phyloP scores from a whole-genome alignment of 345 rosid species.

The Syzygium grande region DNA sequence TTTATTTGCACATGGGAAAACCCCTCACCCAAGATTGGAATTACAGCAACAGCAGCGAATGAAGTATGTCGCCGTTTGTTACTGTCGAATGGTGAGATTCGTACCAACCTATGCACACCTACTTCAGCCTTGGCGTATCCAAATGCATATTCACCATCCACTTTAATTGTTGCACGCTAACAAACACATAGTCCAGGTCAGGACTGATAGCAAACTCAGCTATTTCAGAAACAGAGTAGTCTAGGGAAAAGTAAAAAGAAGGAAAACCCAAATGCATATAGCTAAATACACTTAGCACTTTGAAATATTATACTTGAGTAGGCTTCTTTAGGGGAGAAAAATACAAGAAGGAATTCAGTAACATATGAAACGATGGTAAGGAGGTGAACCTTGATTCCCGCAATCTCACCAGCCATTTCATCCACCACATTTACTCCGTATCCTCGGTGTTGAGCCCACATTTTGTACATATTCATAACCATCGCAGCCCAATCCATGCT shows the following conservation, averaged over 20 bases:
- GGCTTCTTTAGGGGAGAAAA: neutral
- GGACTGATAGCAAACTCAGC: neutral
- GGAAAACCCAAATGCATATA: neutral
- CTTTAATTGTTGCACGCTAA: slow-evolving; percentile 93
- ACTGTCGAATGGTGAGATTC: slow-evolving; percentile 91
- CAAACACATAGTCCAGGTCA: slow-evolving; percentile 5
- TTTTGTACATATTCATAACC: slow-evolving; percentile 90
- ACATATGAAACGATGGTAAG: slow-evolving; percentile 4
- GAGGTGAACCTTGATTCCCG: slow-evolving; percentile 84
- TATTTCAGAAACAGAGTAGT: neutral
- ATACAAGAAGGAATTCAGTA: neutral
- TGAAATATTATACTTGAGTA: neutral
- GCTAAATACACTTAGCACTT: neutral
- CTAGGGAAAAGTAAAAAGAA: neutral
- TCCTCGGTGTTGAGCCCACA: slow-evolving; percentile 71
- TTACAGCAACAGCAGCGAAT: slow-evolving; percentile 98
- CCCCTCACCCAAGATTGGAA: slow-evolving; percentile 76
- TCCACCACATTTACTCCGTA: slow-evolving; percentile 61
- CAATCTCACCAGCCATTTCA: slow-evolving; percentile 86
- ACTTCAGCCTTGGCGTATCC: slow-evolving; percentile 98
- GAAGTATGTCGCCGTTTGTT: slow-evolving; percentile 90
- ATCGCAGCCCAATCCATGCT: slow-evolving; percentile 98
- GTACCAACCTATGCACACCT: slow-evolving; percentile 94
- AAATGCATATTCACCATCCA: slow-evolving; percentile 87
- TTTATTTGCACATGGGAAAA: slow-evolving; percentile 73